Percentiles rank a stretch among this genome's conserved stretches.
Evolutionary conservation across 2,329 filamentous ascomycete species (phyloP).

Genomic region (Podosphaera xanthii): DNA sequence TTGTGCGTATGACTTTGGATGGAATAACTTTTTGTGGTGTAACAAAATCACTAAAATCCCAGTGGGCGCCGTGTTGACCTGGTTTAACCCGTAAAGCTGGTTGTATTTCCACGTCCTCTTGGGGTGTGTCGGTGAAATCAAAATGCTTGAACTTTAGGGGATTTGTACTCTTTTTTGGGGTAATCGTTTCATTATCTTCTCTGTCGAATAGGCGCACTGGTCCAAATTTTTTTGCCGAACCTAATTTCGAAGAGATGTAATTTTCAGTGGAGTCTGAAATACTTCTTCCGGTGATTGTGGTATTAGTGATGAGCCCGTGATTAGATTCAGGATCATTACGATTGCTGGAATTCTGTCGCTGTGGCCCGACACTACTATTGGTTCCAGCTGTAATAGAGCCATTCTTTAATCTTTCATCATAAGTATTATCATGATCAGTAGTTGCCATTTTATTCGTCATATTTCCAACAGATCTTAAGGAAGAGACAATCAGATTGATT

Average conservation of each 20-base stretch:
- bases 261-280: not conserved
- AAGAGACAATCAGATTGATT: conserved; percentile 47
- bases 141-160: conserved; percentile 72
- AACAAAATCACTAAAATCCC: conserved; percentile 72
- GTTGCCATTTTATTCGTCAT: conserved; percentile 15
- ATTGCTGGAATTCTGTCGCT: too few species aligned
- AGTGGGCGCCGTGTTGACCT: conserved; percentile 49
- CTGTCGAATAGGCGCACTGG: conserved; percentile 35
- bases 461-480: conserved; percentile 26
- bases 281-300: too few species aligned
- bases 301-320: too few species aligned
- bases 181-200: conserved; percentile 25
- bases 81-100: conserved; percentile 19
- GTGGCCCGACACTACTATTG: too few species aligned
- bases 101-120: conserved; percentile 8
- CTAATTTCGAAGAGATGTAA: conserved; percentile 25
- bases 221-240: conserved; percentile 36
- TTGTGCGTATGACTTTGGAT: conserved; percentile 37
- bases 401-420: too few species aligned
- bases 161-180: conserved; percentile 32
- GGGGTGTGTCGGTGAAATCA: conserved; percentile 46
- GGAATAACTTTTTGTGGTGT: conserved; percentile 55
- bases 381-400: too few species aligned
- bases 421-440: conserved; percentile 2
- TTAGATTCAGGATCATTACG: too few species aligned